phyloP scores from a whole-genome alignment of 257 asterid genomes.

The Capsicum rhomboideum region DNA sequence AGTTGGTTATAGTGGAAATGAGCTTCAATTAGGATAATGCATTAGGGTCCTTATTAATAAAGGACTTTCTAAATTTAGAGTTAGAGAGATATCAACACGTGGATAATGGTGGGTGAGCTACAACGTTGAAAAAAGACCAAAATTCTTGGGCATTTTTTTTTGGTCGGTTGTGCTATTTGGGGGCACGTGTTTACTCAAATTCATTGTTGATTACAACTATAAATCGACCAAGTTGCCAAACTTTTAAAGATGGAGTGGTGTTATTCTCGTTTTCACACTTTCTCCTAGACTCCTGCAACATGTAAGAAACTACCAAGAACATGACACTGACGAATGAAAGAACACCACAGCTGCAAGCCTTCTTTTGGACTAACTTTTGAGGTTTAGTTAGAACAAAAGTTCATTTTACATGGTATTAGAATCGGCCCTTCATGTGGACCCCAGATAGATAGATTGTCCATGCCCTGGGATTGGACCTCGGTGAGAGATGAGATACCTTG shows the following conservation, averaged over 20 bases:
- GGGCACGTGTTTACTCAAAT: not conserved
- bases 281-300: not conserved
- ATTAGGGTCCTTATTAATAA: conserved; percentile 14
- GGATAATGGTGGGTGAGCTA: conserved; percentile 65
- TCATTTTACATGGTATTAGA: too few species aligned
- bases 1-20: not conserved
- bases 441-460: too few species aligned
- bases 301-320: not conserved
- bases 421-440: too few species aligned
- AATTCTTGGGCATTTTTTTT: not conserved
- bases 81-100: conserved; percentile 36
- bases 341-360: too few species aligned
- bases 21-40: not conserved
- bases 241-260: not conserved
- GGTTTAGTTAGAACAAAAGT: too few species aligned
- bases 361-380: too few species aligned
- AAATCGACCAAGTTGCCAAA: not conserved
- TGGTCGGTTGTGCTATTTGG: not conserved
- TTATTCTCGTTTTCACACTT: not conserved
- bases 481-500: too few species aligned
- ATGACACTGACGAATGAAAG: not conserved
- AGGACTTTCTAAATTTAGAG: not conserved
- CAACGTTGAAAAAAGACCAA: conserved; percentile 45
- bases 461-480: too few species aligned
- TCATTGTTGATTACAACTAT: not conserved